Base-by-base conservation (phyloP, 306 rosid species). In the Crotalaria pallida region DNA sequence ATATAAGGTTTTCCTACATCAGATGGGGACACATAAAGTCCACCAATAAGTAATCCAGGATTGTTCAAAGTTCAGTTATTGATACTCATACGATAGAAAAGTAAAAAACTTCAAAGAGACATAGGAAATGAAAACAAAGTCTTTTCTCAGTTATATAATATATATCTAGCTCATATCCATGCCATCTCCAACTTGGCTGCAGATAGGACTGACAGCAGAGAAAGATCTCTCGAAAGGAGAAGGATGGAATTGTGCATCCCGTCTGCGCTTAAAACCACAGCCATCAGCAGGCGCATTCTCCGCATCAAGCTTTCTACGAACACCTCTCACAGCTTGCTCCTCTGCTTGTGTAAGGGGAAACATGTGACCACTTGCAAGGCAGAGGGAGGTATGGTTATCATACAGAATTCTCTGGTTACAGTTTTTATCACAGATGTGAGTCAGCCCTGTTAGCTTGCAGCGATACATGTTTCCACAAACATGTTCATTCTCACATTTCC, bases 381-480 rank as follows among this genome's bases (percentile, higher is more conserved):
- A 90, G 60, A 92, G 88, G 40, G 98, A 92, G 88, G 87, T 92
- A 49, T 92, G 92, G 88, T 95, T 95, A 86, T 95, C 99, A 74
- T 91, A 95, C 71, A 95, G 69, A 82, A 95, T 95, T 84, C 97
- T 81, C 87, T 91, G 99, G 87, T 95, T 79, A 85, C 99, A 95
- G 92, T 91, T 95, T 75, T 91, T 91, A 86, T 95, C 99, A 71
- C 99, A 95, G 75, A 95, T 95, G 92, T 95, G 99, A 79, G 96
- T 95, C 75, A 89, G 83, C 67, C 96, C 96, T 58, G 99, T 91
- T 65, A 86, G 79, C 85, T 89, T 95, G 90, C 99, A 95, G 82
- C 88, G 87, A 72, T 89, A 95, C 96, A 91, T 91, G 77, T 95
- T 95, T 64, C 96, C 99, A 52, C 91, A 91, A 51, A 95, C 88